Evolutionary conservation across 306 rosid species (phyloP), one percentile per base, ranked within the genome.

Genomic region (Vachellia collinsii): DNA sequence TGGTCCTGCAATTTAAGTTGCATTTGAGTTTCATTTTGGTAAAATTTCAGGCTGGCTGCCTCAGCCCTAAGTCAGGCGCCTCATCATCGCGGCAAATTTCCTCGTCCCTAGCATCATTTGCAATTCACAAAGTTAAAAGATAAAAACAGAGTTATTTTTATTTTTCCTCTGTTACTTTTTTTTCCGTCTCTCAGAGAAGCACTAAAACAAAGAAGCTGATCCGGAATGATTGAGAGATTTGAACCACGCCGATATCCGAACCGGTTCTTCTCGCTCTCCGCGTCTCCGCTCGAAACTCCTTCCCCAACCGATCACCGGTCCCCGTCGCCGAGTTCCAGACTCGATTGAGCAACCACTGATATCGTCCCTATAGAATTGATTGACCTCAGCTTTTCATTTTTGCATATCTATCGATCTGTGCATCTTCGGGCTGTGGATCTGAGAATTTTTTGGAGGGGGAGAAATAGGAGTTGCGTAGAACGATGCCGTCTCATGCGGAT

Each of bases 401-500:
- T 36, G 36, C 64, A 17, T 73, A 14, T 42, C 70, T 42, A 70
- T 59, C 78, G 92, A 88, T 87, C 88, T 47, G 79, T 70, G 82
- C 34, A 29, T 29, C 34, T 29, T 29, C 34, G 34, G 34, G 34
- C 34, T 29, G 34, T 29, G 34, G 95, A 94, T 94, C 97, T 90
- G 83, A 77, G 59, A 69, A 39, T 19, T 65, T 29, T 72, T 48
- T 16, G 44, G 66, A 4, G 29, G 3, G n/a, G 44, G 61, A 67
- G 59, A 20, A 8, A 39, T 63, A 36, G 70, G 65, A 43, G 46
- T 6, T 64, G 53, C 43, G 16, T 41, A 70, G 72, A 86, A 83
- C 91, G 92, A 94, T 94, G 99, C 97, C 97, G 90, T 87, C 97
- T 51, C 91, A 90, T 76, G 86, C 93, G 94, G 97, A 94, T 94